Evolutionary conservation across 345 rosid genomes (phyloP).

Genomic region (Brassica incana): DNA sequence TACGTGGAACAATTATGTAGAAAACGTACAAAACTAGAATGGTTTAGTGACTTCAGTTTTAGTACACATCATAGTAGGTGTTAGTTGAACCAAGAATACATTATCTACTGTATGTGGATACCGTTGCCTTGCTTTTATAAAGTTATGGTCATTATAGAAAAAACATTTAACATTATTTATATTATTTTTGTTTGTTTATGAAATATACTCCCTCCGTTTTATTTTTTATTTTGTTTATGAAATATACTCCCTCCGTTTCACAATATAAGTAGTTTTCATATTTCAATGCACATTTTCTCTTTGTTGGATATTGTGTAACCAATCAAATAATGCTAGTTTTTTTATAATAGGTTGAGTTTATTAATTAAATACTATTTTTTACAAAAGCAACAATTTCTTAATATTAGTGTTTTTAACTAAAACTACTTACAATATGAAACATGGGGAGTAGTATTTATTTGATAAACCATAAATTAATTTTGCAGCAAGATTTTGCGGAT

Average conservation of each 20-base stretch:
- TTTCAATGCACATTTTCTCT: too few species aligned
- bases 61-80: neutral
- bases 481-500: slow-evolving; percentile 42
- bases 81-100: neutral
- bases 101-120: neutral
- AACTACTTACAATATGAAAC: too few species aligned
- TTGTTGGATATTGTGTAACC: too few species aligned
- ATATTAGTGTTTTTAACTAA: too few species aligned
- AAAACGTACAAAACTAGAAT: neutral
- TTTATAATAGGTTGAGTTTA: too few species aligned
- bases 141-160: neutral
- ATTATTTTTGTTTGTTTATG: neutral
- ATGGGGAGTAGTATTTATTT: neutral
- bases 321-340: too few species aligned
- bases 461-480: neutral
- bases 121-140: neutral
- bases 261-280: too few species aligned
- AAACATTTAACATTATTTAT: neutral
- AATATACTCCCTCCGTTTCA: neutral
- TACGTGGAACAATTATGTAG: neutral
- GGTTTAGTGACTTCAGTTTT: neutral
- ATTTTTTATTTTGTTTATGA: neutral
- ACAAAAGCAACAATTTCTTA: too few species aligned
- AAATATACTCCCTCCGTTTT: neutral
- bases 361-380: too few species aligned